Conservation (phyloP, 2,329 filamentous ascomycete species). For the Lasiodiplodia hormozganensis region DNA sequence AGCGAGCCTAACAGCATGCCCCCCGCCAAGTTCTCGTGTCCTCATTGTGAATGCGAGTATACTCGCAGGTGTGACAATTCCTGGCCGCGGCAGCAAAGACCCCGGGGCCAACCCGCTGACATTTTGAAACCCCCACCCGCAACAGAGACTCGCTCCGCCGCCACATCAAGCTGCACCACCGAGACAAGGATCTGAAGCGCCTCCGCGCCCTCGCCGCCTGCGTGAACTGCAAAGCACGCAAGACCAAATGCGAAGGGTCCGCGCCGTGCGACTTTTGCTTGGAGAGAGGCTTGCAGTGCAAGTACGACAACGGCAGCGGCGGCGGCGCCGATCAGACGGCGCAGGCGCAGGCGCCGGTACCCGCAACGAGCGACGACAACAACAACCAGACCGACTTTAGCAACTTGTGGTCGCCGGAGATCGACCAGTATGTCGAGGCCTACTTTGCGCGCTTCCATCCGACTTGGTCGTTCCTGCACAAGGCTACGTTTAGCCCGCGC, state of each 20-base stretch:
- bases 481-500: background rate
- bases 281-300: background rate
- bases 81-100: background rate
- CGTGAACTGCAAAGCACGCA: background rate
- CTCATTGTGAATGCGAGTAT: background rate
- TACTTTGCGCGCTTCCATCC: background rate
- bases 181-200: background rate
- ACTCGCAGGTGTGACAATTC: background rate
- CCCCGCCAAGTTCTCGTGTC: background rate
- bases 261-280: background rate
- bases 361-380: background rate
- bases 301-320: background rate
- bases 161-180: background rate
- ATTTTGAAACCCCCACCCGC: too few relatives aligned
- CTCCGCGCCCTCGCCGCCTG: background rate
- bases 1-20: background rate
- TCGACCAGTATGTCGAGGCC: background rate
- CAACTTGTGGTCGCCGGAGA: background rate
- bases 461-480: background rate
- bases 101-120: too few relatives aligned
- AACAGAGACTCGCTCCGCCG: slow-evolving; percentile 5
- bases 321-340: too few relatives aligned
- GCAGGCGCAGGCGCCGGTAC: too few relatives aligned
- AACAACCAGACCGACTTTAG: background rate
- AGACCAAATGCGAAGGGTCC: background rate